Base-by-base conservation (phyloP, 495 filamentous ascomycete species). In the Penicillium atrosanguineum region DNA sequence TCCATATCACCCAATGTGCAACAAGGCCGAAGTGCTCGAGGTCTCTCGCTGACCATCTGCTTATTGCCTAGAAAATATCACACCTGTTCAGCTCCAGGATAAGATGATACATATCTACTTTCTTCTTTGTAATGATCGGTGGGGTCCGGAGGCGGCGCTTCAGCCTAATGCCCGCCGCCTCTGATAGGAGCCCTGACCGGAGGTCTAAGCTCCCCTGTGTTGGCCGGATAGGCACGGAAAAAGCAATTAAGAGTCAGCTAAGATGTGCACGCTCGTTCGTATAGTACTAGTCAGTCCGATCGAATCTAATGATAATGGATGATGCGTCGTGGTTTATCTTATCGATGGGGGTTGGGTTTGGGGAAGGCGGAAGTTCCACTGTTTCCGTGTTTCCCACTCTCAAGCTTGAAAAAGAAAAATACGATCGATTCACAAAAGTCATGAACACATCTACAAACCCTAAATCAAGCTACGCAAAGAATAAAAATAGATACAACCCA, bases 201-300 rank as follows among this genome's bases (percentile, higher is more conserved):
- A 46, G 57, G 60, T 58, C 63, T 52, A 60, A 57, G 53, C 55
- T 63, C 52, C 34, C 44, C 46, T 37, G 40, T 37, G 53, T 49
- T 56, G 48, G 41, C 44, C 57, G 52, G 50, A 46, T 39, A 19
- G 42, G 47, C 20, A 55, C 50, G 48, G 55, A 28, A 52, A 52
- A 52, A 37, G n/a, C 20, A 53, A 38, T 26, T 37, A 28, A 40
- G 38, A 16, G 34, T 46, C 34, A 43, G 40, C 18, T 52, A 28
- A 23, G 28, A 26, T 51, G 41, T 61, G 36, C 50, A 50, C 8
- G 21, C 20, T 23, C 46, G 42, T 58, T 53, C 52, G 58, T 52
- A 59, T 41, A 37, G 57, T 50, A 47, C 52, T 43, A 56, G 47
- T 7, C 40, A 41, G 44, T 38, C 38, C 29, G 55, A 19, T 56